Percentiles rank a stretch among this genome's conserved stretches.
Evolutionary conservation across 768 basidiomycete species (phyloP).

Genomic region (Leccinum truebloodii): DNA sequence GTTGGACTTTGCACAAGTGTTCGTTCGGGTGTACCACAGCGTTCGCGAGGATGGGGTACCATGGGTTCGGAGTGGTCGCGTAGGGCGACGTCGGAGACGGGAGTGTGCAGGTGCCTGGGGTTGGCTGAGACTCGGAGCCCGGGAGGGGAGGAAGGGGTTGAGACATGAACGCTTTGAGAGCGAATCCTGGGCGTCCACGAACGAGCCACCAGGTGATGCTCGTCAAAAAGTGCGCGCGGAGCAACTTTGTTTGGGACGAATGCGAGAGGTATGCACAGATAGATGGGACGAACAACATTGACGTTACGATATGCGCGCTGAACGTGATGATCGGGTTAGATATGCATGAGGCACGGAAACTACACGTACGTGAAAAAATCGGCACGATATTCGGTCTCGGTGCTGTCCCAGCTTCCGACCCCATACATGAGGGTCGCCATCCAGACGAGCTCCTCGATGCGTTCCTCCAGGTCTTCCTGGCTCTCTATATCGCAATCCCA

Average conservation of each 20-base stretch:
- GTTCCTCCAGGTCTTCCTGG: slow-evolving; percentile 44
- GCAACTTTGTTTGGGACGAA: slow-evolving; percentile 51
- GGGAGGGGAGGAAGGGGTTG: slow-evolving; percentile 27
- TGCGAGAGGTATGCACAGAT: slow-evolving; percentile 53
- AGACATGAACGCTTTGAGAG: slow-evolving; percentile 51
- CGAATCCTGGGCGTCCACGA: slow-evolving; percentile 52
- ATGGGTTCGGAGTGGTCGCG: slow-evolving; percentile 50
- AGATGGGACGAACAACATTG: slow-evolving; percentile 61
- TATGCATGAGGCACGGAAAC: too few species aligned
- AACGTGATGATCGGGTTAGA: not conserved
- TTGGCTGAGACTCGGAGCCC: slow-evolving; percentile 14
- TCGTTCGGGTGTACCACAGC: slow-evolving; percentile 61
- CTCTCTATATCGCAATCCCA: slow-evolving; percentile 46
- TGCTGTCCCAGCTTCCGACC: slow-evolving; percentile 51
- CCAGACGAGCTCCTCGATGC: slow-evolving; percentile 67
- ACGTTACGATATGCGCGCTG: slow-evolving; percentile 73
- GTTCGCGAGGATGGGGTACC: slow-evolving; percentile 58
- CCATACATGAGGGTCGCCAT: slow-evolving; percentile 58
- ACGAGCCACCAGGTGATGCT: slow-evolving; percentile 56
- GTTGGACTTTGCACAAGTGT: slow-evolving; percentile 49
- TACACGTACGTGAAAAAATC: slow-evolving; percentile 65
- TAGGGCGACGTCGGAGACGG: slow-evolving; percentile 36
- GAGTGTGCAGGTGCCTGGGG: slow-evolving; percentile 27
- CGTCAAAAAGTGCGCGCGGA: slow-evolving; percentile 58
- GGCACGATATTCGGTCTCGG: slow-evolving; percentile 45